Percentiles rank a stretch among this genome's conserved stretches.
Conservation (phyloP, 2,329 filamentous ascomycete genomes). For the Aspergillus transmontanensis region DNA sequence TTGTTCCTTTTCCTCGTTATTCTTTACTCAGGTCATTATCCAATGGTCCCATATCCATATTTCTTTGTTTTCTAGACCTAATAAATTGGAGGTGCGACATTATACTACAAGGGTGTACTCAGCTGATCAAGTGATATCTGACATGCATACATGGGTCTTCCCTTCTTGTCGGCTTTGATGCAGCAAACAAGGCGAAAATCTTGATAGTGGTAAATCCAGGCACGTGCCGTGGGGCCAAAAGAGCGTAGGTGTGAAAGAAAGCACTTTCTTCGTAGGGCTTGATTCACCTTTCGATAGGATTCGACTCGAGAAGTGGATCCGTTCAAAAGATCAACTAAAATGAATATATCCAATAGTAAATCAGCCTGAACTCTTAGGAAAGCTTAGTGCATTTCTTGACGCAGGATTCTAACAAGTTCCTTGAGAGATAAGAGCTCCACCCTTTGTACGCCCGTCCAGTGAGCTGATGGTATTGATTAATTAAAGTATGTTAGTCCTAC, state of each 20-base stretch:
- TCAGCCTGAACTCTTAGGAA: neutral
- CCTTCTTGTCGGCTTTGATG: neutral
- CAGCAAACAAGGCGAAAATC: neutral
- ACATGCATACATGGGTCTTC: neutral
- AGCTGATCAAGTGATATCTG: neutral
- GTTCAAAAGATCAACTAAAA: neutral
- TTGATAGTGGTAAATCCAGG: neutral
- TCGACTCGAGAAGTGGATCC: neutral
- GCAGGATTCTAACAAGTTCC: neutral
- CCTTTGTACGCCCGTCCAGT: neutral
- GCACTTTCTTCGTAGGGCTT: neutral
- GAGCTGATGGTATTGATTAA: neutral
- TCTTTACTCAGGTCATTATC: neutral
- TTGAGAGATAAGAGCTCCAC: conserved; percentile 1
- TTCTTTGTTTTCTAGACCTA: neutral
- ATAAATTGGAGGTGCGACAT: neutral
- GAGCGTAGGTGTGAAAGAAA: neutral
- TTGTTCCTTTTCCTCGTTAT: neutral
- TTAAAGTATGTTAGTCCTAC: neutral
- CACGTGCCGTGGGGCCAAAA: neutral
- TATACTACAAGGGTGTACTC: neutral
- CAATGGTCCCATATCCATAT: neutral
- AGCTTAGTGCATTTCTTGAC: conserved; percentile 1
- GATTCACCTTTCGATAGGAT: neutral
- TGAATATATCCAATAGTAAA: neutral